These are phyloP conservation scores for Guyanaporus albipodus DNA, from an alignment of 768 basidiomycete genomes.

Conservation along the genomic window DNA sequence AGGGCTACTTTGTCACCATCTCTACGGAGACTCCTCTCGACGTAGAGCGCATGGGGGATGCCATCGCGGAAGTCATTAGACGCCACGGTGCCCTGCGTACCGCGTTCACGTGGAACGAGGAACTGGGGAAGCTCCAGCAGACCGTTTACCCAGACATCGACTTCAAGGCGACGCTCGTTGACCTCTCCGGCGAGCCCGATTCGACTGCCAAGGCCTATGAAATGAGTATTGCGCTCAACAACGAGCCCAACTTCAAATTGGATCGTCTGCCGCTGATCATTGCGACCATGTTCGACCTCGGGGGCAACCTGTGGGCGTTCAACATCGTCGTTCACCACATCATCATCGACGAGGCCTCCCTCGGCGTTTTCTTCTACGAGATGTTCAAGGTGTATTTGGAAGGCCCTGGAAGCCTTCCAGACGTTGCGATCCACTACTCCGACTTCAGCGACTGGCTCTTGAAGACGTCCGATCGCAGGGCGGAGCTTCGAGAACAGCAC, in stretches of 20 bases:
- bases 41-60: conserved; percentile 25
- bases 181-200: conserved; percentile 27
- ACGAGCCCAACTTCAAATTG: conserved; percentile 22
- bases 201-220: conserved; percentile 27
- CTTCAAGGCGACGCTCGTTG: conserved; percentile 20
- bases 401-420: conserved; percentile 23
- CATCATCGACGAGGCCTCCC: conserved; percentile 29
- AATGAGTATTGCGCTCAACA: conserved; percentile 25
- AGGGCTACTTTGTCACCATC: conserved; percentile 21
- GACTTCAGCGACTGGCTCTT: conserved; percentile 25
- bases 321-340: conserved; percentile 31
- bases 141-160: conserved; percentile 28
- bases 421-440: conserved; percentile 19
- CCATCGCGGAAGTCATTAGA: conserved; percentile 24
- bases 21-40: conserved; percentile 25
- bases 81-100: conserved; percentile 31
- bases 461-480: conserved; percentile 28
- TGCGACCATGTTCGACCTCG: conserved; percentile 26
- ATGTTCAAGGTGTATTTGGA: conserved; percentile 27
- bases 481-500: conserved; percentile 23
- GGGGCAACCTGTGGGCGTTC: conserved; percentile 23
- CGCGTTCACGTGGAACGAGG: conserved; percentile 28
- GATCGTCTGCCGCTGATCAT: conserved; percentile 25
- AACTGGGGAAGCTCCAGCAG: conserved; percentile 27
- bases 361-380: conserved; percentile 30